Evolutionary conservation across 345 rosid species (phyloP), one percentile per base, ranked within the genome.

Genomic region (Luvunga scandens): DNA sequence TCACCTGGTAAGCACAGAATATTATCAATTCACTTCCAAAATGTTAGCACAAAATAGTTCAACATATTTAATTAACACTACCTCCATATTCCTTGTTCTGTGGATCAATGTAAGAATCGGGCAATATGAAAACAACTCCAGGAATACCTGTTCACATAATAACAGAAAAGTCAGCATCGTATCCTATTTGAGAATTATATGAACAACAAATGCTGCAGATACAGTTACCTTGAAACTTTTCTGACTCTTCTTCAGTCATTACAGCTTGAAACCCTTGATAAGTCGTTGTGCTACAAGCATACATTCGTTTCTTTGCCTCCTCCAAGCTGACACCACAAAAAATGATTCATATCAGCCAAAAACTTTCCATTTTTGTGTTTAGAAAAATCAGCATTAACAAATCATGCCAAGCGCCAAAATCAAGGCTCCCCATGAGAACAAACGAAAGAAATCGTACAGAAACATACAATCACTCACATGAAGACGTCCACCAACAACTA

Each of bases 211-310:
- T 31, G 38, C 72, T 56, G 13, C 62, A 16, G 34, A 77, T 55
- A 63, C 70, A 12, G 22, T 78, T 69, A 85, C 99, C 91, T 68
- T 78, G 75, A 68, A 97, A 97, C 77, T 89, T 91, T 78, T 91
- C 92, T 1, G 98, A 91, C 82, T 94, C 94, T 69, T 89, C 89
- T 73, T 96, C 95, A 2, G 97, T 88, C 97, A 96, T 93, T 65
- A 91, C 38, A 42, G 95, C 99, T 79, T 96, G 99, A 90, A 97
- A 96, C 4, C 99, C 99, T 72, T 92, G 82, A 80, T 92, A 96
- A 70, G 94, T 96, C 5, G 98, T 92, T 28, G 98, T 96, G 88
- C 98, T 96, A 87, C 99, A 96, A 5, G 99, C 99, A 82, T 96
- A 96, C 19, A 96, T 97, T 73, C 64, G 93, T 67, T 78, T 71